Base-by-base conservation (phyloP, 2,329 filamentous ascomycete genomes). In the Didymella keratinophila region DNA sequence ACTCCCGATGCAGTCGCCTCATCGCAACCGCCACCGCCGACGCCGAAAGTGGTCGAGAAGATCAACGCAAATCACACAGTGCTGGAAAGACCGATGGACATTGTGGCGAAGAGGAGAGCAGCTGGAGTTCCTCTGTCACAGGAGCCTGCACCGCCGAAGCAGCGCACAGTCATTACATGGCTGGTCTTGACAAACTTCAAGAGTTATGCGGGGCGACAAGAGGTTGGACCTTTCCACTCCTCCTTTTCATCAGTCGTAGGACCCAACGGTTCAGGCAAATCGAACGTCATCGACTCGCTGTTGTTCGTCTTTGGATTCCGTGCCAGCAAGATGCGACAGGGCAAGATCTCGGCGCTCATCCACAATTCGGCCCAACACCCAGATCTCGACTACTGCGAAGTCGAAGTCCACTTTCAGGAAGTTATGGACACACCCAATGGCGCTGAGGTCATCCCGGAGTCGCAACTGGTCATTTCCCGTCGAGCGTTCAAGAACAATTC, bases 281-380 rank as follows among this genome's bases (percentile, higher is more conserved):
- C 95, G 21, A 99, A 99, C 70, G 96, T 99, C 62, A 99, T 99
- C 73, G 95, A 99, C 78, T 97, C 95, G 2, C 82, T 99, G 27
- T 86, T 99, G 0, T 99, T 99, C 72, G 95, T 99, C n/a, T 99
- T 99, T 74, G 95, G 96, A 52, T 99, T 99, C 81, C 89, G 95
- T 60, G 95, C 95, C 41, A 98, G 94, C 83, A 99, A 99, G 80
- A 99, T 99, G 95, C 87, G 95, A 71, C 95, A 99, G 77, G 95
- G 95, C 72, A 99, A 99, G 80, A 93, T 99, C 46, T 99, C 95
- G 1, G 95, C 95, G 4, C 82, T 99, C 47, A 99, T 99, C 66
- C 95, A 99, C 80, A 99, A 98, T 76, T 98, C 95, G 12, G 93
- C 93, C 0, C 86, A 91, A 55, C 87, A 90, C 67, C 93, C 93